phyloP scores from a whole-genome alignment of 2,329 filamentous ascomycete species.

The Ophiostoma sp. region DNA sequence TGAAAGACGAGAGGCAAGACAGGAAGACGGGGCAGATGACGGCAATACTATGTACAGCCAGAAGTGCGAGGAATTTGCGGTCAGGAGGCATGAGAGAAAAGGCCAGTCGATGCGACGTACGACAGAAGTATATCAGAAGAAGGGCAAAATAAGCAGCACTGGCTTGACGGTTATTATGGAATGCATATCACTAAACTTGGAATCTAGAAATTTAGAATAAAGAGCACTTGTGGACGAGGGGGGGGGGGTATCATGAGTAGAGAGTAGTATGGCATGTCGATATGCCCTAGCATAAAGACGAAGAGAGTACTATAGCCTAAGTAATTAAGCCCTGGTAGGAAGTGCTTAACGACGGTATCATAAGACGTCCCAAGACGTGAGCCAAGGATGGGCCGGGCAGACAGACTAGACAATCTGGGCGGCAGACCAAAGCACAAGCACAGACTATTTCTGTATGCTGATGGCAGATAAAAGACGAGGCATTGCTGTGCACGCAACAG shows the following conservation, averaged over 20 bases:
- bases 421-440: background rate
- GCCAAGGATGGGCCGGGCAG: background rate
- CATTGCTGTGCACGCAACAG: background rate
- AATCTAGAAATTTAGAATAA: background rate
- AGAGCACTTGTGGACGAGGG: background rate
- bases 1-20: background rate
- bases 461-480: background rate
- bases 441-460: background rate
- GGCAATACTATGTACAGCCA: background rate
- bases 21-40: background rate
- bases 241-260: background rate
- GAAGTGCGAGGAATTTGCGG: background rate
- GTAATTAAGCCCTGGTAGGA: background rate
- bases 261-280: background rate
- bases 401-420: background rate
- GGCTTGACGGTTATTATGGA: background rate
- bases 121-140: background rate
- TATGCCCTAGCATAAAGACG: background rate
- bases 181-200: background rate
- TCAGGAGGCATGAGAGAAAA: constrained; percentile 7
- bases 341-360: background rate
- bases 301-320: background rate
- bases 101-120: background rate
- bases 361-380: background rate
- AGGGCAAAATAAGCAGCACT: background rate